Base-by-base conservation (phyloP, 805 yeast genomes). In the Metschnikowia anglica region DNA sequence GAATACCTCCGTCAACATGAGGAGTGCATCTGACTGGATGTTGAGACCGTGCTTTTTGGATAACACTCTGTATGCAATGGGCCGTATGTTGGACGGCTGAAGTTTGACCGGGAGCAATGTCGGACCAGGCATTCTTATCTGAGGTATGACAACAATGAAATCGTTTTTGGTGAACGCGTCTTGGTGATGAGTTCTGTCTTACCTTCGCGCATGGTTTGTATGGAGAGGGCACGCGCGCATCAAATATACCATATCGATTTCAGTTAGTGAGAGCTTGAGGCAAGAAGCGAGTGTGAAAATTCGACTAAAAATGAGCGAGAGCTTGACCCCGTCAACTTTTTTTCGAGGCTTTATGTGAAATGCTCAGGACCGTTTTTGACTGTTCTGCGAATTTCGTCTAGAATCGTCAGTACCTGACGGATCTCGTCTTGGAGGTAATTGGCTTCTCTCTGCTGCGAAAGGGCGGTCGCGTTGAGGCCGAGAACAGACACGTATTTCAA, bases 41-140 rank as follows among this genome's bases (percentile, higher is more conserved):
- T 89, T 89, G 21, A 93, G 74, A 0, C 97, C 97, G 60, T 88
- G 91, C 59, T 91, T 93, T 63, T 89, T 91, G 4, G 98, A 87
- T 7, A 93, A 63, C 1, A 91, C 78, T 30, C 99, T 72, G 61
- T 90, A 93, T 0, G 97, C 97, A 37, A 91, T 67, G 1, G 99
- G 99, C 34, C 99, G 76, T 33, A 93, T 68, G 56, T 86, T 86
- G 0, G 91, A 79, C 0, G 97, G 88, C 40, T 81, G 85, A 2
- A 91, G 77, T 44, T 76, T 74, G 2, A 88, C 81, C 0, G 97
- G 97, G 10, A 90, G 73, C 15, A 74, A 41, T 17, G 55, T 48
- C 2, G 56, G 56, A 5, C 49, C 47, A n/a, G 46, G 31, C 37
- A 24, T 29, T 26, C 5, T 24, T n/a, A n/a, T n/a, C n/a, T n/a